Evolutionary conservation across 257 asterid species (phyloP), one percentile per base, ranked within the genome.

Genomic region (Linderniella brevidens): DNA sequence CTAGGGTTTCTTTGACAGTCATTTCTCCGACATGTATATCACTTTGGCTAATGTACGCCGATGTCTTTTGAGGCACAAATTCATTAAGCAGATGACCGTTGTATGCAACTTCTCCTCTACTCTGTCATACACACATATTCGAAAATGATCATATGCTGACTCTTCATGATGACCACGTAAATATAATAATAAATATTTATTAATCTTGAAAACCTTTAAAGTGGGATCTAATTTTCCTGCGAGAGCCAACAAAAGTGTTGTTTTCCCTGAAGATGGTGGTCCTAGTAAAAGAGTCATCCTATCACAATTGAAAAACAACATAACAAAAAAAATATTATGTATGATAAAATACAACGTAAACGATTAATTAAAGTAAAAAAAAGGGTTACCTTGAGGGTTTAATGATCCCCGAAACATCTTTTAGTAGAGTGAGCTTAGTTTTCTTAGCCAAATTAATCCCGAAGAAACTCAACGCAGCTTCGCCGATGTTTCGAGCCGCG

Each of bases 31-130:
- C 73, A 59, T 88, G 98, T 49, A 90, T 76, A 69, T 90, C 99
- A 53, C 79, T 79, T 64, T 90, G 99, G 64, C 99, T 90, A 29
- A 90, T 81, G 70, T 85, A 90, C 5, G 99, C 99, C 0, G 99
- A 85, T 19, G 99, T 85, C 53, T 81, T 90, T 3, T 68, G 82
- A 1, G 99, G 86, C 5, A 85, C 87, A 53, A 90, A 90, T 37
- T 90, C 99, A 25, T 61, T 32, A 3, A 90, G 58, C 53, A 38
- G 36, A 38, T 85, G 88, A 6, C 99, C 99, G 19, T 90, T 85
- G 69, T 90, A 90, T 3, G 92, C 69, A 49, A 81, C 73, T 52
- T 77, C 84, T 62, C 93, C 98, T 37, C 51, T 61, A 5, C 58
- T 64, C 98, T 90, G 82, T 55, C 35, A 11, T 57, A 66, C 37